A percentile compares a stretch with the other conserved stretches of the same genome.
Conservation (phyloP, 176 grass and related monocot genomes). For the Aegilops tauschii region DNA sequence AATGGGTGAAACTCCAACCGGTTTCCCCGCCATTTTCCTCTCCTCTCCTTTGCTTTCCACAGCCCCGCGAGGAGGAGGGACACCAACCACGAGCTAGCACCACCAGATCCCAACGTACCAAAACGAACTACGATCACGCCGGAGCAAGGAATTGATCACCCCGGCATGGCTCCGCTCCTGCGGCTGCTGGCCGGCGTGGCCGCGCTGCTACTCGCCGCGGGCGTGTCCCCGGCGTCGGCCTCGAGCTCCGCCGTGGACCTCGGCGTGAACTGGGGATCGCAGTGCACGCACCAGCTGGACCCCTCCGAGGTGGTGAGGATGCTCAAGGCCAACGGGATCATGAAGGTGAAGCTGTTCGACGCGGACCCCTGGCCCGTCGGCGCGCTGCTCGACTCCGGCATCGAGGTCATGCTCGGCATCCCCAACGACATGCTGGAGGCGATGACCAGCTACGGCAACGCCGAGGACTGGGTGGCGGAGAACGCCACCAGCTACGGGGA, state of each 20-base stretch:
- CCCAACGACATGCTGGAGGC: constrained; percentile 63
- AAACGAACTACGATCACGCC: no score
- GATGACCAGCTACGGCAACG: constrained; percentile 60
- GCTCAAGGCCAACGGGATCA: constrained; percentile 69
- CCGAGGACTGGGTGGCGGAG: constrained; percentile 68
- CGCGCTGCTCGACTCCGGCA: constrained; percentile 51
- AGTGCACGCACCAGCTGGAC: constrained; percentile 54
- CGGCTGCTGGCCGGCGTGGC: constrained; percentile 36
- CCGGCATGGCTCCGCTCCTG: constrained; percentile 26
- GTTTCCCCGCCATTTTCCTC: constrained; percentile 43
- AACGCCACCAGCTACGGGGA: constrained; percentile 61
- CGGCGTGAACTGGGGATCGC: constrained; percentile 85
- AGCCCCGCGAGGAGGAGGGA: neutral
- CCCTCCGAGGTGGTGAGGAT: constrained; percentile 52
- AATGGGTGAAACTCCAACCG: constrained; percentile 8
- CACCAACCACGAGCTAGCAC: neutral
- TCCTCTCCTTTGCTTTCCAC: constrained; percentile 5
- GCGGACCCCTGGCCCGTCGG: constrained; percentile 61
- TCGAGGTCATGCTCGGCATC: constrained; percentile 86
- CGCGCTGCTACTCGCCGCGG: constrained; percentile 22
- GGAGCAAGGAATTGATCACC: neutral
- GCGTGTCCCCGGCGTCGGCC: neutral
- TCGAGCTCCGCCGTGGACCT: constrained; percentile 21
- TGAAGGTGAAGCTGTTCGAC: constrained; percentile 77
- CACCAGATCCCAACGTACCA: neutral